Evolutionary conservation across 139 green algal species (phyloP).

Genomic region (Picochlorum sp.): DNA sequence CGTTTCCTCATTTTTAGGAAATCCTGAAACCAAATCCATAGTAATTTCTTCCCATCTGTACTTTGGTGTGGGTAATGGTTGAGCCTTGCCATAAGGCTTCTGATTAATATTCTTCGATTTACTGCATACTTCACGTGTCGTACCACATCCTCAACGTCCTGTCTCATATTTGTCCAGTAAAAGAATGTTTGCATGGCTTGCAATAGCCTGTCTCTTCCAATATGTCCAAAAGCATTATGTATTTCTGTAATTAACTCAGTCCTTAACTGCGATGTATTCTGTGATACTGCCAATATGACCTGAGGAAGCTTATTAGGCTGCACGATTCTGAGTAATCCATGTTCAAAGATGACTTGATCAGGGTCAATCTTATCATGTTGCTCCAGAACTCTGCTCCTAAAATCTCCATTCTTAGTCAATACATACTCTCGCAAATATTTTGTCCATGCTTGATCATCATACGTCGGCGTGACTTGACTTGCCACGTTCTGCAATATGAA

Average conservation of each 20-base stretch:
- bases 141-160: background rate
- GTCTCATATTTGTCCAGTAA: conserved; percentile 1
- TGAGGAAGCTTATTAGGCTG: background rate
- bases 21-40: conserved; percentile 50
- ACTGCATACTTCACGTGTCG: background rate
- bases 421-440: background rate
- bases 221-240: conserved; percentile 1
- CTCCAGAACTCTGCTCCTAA: background rate
- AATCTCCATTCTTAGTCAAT: background rate
- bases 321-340: background rate
- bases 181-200: background rate
- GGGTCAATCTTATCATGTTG: background rate
- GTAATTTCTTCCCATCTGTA: conserved; percentile 29
- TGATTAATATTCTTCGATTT: background rate
- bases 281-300: conserved; percentile 2
- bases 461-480: too few species aligned
- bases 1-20: conserved; percentile 22
- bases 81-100: background rate
- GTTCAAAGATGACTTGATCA: too few species aligned
- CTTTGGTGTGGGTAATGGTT: conserved; percentile 28
- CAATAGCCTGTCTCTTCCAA: background rate
- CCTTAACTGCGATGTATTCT: background rate
- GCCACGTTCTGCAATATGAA: background rate
- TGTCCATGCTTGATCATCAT: background rate
- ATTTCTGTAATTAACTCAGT: conserved; percentile 13